phyloP scores from a whole-genome alignment of 1,284 basidiomycete species.

The Tremellales sp. region DNA sequence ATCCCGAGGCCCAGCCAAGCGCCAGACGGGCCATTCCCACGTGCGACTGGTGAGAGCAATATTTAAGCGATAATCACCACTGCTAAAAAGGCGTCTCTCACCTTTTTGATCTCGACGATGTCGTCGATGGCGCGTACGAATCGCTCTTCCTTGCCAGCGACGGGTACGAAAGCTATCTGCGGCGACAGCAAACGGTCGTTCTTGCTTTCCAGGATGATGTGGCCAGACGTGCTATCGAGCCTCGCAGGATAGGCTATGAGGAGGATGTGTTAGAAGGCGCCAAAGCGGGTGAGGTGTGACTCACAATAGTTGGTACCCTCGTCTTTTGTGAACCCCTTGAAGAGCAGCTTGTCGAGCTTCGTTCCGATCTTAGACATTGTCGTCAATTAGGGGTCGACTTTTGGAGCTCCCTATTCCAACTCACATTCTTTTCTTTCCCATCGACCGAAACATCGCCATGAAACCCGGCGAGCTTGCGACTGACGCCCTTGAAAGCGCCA shows the following conservation, averaged over 20 bases:
- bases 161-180: slow-evolving; percentile 41
- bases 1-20: slow-evolving; percentile 49
- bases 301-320: slow-evolving; percentile 33
- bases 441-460: slow-evolving; percentile 47
- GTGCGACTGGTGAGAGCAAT: too few relatives aligned
- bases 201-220: slow-evolving; percentile 40
- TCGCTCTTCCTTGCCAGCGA: slow-evolving; percentile 25
- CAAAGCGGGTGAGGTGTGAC: slow-evolving; percentile 12
- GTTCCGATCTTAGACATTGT: slow-evolving; percentile 39
- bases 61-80: too few relatives aligned
- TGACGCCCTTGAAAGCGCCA: slow-evolving; percentile 35
- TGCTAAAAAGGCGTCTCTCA: too few relatives aligned
- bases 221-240: slow-evolving; percentile 41
- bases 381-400: not conserved
- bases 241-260: slow-evolving; percentile 46
- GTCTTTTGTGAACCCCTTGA: slow-evolving; percentile 41
- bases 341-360: slow-evolving; percentile 45
- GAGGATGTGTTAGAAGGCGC: not conserved
- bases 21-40: slow-evolving; percentile 48
- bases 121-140: slow-evolving; percentile 44
- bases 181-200: slow-evolving; percentile 25
- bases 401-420: slow-evolving; percentile 9
- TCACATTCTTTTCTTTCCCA: slow-evolving; percentile 39
- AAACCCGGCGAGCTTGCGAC: slow-evolving; percentile 47
- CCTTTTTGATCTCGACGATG: slow-evolving; percentile 50